A percentile compares a stretch with the other conserved stretches of the same genome.
Evolutionary conservation across 305 asterid species (phyloP).

Genomic region (Rubia tinctorum): DNA sequence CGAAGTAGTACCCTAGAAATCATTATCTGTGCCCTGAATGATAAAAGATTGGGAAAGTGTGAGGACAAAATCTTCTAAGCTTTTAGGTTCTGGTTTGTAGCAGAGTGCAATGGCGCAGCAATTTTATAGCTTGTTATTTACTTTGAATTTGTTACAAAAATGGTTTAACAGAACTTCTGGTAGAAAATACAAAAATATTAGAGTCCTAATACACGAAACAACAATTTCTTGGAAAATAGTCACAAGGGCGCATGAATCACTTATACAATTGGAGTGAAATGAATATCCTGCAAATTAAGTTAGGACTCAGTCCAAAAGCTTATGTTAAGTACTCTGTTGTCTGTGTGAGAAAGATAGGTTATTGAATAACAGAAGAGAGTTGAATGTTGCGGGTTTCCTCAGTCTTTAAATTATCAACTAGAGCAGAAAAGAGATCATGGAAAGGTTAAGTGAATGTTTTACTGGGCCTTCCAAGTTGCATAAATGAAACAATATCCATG

Average conservation of each 20-base stretch:
- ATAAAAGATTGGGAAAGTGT: not conserved
- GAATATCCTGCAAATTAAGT: not conserved
- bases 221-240: not conserved
- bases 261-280: not conserved
- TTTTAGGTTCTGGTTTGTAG: not conserved
- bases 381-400: not conserved
- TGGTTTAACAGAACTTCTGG: not conserved
- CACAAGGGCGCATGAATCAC: not conserved
- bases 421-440: not conserved
- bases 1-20: not conserved
- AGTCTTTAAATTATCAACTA: not conserved
- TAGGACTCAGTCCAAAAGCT: not conserved
- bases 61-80: constrained; percentile 1
- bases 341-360: not conserved
- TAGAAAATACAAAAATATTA: not conserved
- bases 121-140: not conserved
- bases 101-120: not conserved
- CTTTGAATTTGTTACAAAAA: not conserved
- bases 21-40: too few relatives aligned
- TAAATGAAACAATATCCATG: not conserved
- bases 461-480: not conserved
- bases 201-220: not conserved
- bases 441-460: not conserved
- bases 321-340: not conserved
- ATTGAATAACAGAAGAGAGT: not conserved